Percentiles rank a stretch among this genome's conserved stretches.
Conservation (phyloP, 164 flowering plant species). For the Paratinospora sagittata region DNA sequence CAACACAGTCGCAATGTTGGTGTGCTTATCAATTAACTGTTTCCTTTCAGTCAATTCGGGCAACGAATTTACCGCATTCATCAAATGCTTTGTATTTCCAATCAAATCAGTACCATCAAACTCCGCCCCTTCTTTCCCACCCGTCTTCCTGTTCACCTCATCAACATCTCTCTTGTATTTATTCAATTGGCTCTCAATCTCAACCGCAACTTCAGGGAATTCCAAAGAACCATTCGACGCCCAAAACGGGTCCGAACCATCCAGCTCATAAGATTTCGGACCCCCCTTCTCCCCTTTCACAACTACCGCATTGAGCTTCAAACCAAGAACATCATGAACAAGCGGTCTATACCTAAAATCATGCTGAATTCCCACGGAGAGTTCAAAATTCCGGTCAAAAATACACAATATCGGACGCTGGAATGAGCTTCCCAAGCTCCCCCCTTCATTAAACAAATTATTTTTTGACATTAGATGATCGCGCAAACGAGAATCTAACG, state of each 20-base stretch:
- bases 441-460: constrained; percentile 81
- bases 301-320: constrained; percentile 74
- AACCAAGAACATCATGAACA: constrained; percentile 90
- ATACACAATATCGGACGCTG: constrained; percentile 89
- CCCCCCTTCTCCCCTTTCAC: constrained; percentile 90
- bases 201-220: constrained; percentile 93
- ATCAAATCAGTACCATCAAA: constrained; percentile 89
- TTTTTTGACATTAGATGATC: constrained; percentile 87
- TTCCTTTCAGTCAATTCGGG: constrained; percentile 96
- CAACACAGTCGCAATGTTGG: constrained; percentile 82
- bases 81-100: constrained; percentile 93
- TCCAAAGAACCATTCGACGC: constrained; percentile 65
- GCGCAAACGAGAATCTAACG: constrained; percentile 66
- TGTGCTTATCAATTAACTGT: constrained; percentile 93
- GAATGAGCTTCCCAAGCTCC: constrained; percentile 56
- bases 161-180: constrained; percentile 96
- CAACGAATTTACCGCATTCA: constrained; percentile 93
- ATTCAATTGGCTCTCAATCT: constrained; percentile 82
- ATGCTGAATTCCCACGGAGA: constrained; percentile 82
- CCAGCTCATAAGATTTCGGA: constrained; percentile 65
- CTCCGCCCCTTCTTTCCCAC: constrained; percentile 66
- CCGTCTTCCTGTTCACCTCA: constrained; percentile 85
- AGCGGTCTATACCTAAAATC: constrained; percentile 90
- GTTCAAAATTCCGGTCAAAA: constrained; percentile 86
- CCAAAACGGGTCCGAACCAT: constrained; percentile 83